These are phyloP conservation scores for Porphyrellus cyaneotinctus DNA, from an alignment of 768 basidiomycete genomes.

Conservation along the genomic window DNA sequence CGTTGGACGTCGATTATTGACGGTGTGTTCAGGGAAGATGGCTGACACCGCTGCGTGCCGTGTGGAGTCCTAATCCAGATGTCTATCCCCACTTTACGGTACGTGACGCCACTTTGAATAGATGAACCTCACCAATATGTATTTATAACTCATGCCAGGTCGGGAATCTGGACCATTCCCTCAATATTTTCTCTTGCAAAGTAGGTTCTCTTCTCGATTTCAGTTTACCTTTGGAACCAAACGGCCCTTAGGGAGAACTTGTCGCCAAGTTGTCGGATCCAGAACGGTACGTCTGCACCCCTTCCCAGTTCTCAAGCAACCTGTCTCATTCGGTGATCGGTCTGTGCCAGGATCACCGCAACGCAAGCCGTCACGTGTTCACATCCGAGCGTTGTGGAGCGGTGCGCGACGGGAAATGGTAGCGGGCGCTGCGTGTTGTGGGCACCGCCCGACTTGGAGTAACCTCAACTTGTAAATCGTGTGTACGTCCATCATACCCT, in stretches of 20 bases:
- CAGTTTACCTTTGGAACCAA: neutral
- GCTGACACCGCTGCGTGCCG: slow-evolving; percentile 72
- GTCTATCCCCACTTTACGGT: slow-evolving; percentile 83
- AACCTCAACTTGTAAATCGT: neutral
- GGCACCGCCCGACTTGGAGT: slow-evolving; percentile 44
- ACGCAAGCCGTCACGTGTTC: slow-evolving; percentile 88
- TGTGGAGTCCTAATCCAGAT: slow-evolving; percentile 76
- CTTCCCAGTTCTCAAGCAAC: too few relatives aligned
- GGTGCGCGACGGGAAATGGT: slow-evolving; percentile 73
- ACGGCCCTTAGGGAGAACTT: slow-evolving; percentile 54
- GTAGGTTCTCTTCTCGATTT: slow-evolving; percentile 32
- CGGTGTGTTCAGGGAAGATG: slow-evolving; percentile 60
- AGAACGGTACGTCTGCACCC: slow-evolving; percentile 39
- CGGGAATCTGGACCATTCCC: slow-evolving; percentile 73
- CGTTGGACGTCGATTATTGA: neutral
- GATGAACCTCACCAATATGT: neutral
- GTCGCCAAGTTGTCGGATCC: slow-evolving; percentile 59
- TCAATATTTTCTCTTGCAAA: slow-evolving; percentile 73
- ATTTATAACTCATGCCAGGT: slow-evolving; percentile 41
- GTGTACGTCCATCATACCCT: neutral
- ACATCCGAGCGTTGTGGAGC: slow-evolving; percentile 70
- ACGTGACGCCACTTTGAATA: too few relatives aligned
- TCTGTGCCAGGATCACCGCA: slow-evolving; percentile 57
- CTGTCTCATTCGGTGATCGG: neutral
- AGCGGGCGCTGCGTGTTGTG: slow-evolving; percentile 79